Base-by-base conservation (phyloP, 176 grass and related monocot genomes). In the Oryza longistaminata region DNA sequence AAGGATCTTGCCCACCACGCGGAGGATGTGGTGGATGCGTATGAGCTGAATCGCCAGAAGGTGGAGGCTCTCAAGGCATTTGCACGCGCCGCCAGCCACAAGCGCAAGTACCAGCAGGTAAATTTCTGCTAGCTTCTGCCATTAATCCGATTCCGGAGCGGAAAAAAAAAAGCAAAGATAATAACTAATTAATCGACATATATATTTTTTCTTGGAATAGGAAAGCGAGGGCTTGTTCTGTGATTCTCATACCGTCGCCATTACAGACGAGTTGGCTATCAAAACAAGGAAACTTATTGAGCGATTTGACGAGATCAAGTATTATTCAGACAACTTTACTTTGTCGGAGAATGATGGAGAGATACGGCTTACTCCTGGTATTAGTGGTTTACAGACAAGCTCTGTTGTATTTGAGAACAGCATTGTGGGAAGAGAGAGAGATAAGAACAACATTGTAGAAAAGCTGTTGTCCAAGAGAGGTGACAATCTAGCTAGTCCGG, bases 11-110 rank as follows among this genome's bases (percentile, higher is more conserved):
- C 75, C 11, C 79, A 79, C 70, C 46, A 79, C n/a, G 75, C 83
- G 12, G 75, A 79, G 29, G 83, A 86, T 29, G 60, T 86, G 73
- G 83, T 86, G 27, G 83, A 77, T 5, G 46, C 25, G 9, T 86
- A 70, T 27, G 65, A 86, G n/a, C 33, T 60, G 0, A 9, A 37
- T 1, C 69, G 68, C 10, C 21, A 39, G 5, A 71, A 16, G 69
- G 37, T 44, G 26, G 37, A 71, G 39, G 69, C 10, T 3, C 19
- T 44, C 21, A 39, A 71, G 69, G 19, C 12, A 13, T 1, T 5
- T 6, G 10, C 39, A 8, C 5, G 11, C 70, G 11, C 44, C 5
- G 0, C 5, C 8, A 16, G 31, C 43, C 34, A 25, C 70, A 72
- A 72, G 70, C 70, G 39, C 39, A 72, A 22, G 1, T 11, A 11